Base-by-base conservation (phyloP, 768 basidiomycete genomes). In the Psilocybe azurescens region DNA sequence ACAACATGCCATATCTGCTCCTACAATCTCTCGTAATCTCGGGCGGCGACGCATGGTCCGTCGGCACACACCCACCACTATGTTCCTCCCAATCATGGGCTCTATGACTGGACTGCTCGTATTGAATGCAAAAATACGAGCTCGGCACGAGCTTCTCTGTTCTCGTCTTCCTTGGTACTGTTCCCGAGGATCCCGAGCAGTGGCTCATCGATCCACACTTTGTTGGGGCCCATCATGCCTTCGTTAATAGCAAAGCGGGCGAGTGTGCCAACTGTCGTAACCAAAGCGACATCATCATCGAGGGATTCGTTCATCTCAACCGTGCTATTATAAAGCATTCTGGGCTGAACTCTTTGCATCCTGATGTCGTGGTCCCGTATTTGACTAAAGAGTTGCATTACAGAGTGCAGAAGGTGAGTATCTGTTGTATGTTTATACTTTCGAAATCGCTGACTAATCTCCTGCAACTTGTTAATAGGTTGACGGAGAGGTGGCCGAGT, bases 251-350 rank as follows among this genome's bases (percentile, higher is more conserved):
- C 44, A 61, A 59, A 4, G 69, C 71, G 9, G 74, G 70, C 6
- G 70, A 70, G 8, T 83, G 83, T 62, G 76, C 70, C 18, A 82
- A 82, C 39, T 67, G 66, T 48, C 58, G 61, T 47, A 65, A 51
- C 70, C 71, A 78, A 46, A 60, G 46, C 5, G 72, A 77, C 49
- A 46, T 75, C 18, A 63, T 75, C 28, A 67, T 72, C 20, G 81
- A 82, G 65, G 81, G 81, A 4, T 83, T 80, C 67, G 77, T 84
- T 5, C 81, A 79, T 62, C 71, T 84, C 33, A 79, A 79, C 48
- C 61, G 73, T 0, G 74, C 67, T 3, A 74, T 84, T 44, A 64
- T 64, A 2, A 61, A 70, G 4, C 70, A 69, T 30, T 72, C 72
- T 0, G 68, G 70, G 2, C 61, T 79, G 30, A 53, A 61, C 4